A percentile compares a stretch with the other conserved stretches of the same genome.
Conservation (phyloP, 768 basidiomycete genomes). For the Panus rudis region DNA sequence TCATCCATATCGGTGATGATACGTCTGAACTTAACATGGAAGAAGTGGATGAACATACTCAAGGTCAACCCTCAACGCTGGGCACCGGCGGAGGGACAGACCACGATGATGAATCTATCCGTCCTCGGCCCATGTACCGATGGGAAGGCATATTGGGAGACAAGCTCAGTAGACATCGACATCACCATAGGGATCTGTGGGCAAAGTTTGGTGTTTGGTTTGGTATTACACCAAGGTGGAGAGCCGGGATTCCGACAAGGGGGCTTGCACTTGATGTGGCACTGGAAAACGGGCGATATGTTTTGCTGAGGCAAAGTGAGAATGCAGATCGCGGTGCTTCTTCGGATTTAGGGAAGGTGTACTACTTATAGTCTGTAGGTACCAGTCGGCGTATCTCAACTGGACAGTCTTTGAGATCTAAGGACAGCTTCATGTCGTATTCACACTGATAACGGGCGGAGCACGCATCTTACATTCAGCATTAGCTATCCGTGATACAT, state of each 20-base stretch:
- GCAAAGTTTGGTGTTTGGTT: conserved; percentile 63
- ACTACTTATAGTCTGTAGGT: no score
- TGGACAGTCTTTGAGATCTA: no score
- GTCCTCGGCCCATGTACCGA: conserved; percentile 52
- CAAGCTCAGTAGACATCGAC: conserved; percentile 32
- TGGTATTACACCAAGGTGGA: conserved; percentile 60
- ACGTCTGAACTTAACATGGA: conserved; percentile 53
- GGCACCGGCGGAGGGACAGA: conserved; percentile 70
- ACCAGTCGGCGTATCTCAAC: no score
- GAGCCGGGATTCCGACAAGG: conserved; percentile 39
- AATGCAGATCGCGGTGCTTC: no score
- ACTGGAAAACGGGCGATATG: conserved; percentile 52
- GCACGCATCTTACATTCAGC: no score
- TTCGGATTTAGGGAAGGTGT: no score
- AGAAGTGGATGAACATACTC: conserved; percentile 49
- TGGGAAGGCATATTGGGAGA: conserved; percentile 68
- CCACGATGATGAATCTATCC: conserved; percentile 55
- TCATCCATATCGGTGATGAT: conserved; percentile 56
- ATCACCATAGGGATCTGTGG: conserved; percentile 31
- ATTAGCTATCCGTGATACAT: no score
- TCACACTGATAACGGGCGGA: no score
- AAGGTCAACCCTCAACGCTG: conserved; percentile 42
- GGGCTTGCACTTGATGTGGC: conserved; percentile 57
- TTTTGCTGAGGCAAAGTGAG: conserved; percentile 30
- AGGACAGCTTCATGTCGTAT: no score